Conservation (phyloP, 2,329 filamentous ascomycete species). For the Leptographium radiaticola region DNA sequence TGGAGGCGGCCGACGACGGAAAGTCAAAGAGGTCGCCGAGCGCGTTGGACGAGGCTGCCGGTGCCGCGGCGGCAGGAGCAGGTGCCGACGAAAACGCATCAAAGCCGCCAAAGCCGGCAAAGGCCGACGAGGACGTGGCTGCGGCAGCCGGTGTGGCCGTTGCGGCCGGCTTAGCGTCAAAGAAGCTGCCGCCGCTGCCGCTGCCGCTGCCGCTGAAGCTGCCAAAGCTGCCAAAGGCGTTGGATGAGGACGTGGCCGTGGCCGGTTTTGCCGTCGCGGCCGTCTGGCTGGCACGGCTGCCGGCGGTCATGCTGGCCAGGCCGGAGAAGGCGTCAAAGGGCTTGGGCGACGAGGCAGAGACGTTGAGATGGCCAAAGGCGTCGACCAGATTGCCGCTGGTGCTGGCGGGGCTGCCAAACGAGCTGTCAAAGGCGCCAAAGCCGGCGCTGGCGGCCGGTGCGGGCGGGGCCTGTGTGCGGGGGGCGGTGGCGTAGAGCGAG, state of each 20-base stretch:
- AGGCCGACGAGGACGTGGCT: constrained; percentile 15
- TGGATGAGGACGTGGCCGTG: constrained; percentile 5
- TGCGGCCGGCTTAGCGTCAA: constrained; percentile 56
- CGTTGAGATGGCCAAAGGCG: constrained; percentile 27
- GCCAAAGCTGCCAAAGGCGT: constrained; percentile 32
- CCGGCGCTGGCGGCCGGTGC: constrained; percentile 41
- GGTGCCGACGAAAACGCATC: constrained; percentile 11
- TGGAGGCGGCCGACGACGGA: constrained; percentile 33
- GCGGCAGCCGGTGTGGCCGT: neutral
- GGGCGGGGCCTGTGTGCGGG: constrained; percentile 53
- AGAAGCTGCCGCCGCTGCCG: constrained; percentile 67
- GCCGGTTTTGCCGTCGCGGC: constrained; percentile 18
- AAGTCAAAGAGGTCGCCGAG: constrained; percentile 78
- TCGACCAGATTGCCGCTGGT: constrained; percentile 8
- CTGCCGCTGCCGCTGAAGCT: constrained; percentile 38
- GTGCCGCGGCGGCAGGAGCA: constrained; percentile 15
- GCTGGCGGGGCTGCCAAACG: constrained; percentile 20
- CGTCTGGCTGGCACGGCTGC: too few relatives aligned
- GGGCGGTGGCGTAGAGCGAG: constrained; percentile 78
- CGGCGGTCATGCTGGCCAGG: constrained; percentile 9
- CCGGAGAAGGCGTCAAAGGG: constrained; percentile 11
- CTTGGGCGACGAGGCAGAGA: constrained; percentile 20
- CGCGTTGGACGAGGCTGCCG: constrained; percentile 35
- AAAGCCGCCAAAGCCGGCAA: constrained; percentile 46
- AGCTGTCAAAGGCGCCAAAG: constrained; percentile 48